Evolutionary conservation across 1,284 basidiomycete genomes (phyloP), one percentile per base, ranked within the genome.

Genomic region (Rhodotorula sp.): DNA sequence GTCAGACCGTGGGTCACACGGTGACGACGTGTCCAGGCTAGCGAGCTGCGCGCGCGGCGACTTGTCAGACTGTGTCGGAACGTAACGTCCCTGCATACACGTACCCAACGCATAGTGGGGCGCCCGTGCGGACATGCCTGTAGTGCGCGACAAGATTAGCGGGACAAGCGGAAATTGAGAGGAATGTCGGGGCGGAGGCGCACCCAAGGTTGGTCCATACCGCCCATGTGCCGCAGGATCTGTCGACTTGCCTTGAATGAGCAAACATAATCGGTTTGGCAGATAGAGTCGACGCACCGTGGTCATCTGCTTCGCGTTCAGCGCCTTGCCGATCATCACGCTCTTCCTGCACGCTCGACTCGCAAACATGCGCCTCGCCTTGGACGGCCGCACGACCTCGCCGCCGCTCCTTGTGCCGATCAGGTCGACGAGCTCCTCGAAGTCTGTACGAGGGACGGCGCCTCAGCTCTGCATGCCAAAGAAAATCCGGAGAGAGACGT

Each of bases 291-390:
- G 13, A 82, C 88, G 79, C 79, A 94, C 92, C 73, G 86, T 82
- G 17, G 85, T 85, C 97, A 98, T 98, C 80, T 91, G 91, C 17
- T 84, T 82, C 72, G 83, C 84, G 23, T 86, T 91, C 68, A 98
- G 83, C 19, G 93, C 86, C 82, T 88, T 92, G 10, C 96, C 96
- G 57, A 99, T 87, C 96, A 99, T 99, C 67, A 97, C 89, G 81
- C 93, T 97, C 82, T 91, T 93, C 71, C 97, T 82, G 81, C 97
- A 99, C 0, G 97, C 97, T 55, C 96, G 87, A 85, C 89, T 92
- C 0, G 97, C 97, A 80, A 99, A 97, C 93, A 99, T 97, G 13
- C 88, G 86, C 23, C 94, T 86, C n/a, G 91, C 93, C 81, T 97
- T 99, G 14, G 90, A 63, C 21, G 78, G 78, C 25, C 78, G 90